Evolutionary conservation across 208 protist genomes (phyloP), one percentile per base, ranked within the genome.

Genomic region (Naegleria fowleri): DNA sequence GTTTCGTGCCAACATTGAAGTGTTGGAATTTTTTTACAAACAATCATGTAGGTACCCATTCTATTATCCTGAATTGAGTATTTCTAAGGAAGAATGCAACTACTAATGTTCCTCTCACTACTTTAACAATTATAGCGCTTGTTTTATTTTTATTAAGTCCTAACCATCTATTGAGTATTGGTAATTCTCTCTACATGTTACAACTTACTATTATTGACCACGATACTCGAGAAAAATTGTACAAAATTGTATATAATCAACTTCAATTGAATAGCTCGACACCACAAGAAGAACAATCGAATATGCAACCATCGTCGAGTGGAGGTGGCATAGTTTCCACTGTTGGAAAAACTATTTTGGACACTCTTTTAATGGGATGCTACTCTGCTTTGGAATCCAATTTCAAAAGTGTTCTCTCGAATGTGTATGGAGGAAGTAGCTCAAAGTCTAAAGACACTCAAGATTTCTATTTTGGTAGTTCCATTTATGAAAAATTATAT

Each of bases 21-120:
- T 89, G 11, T 40, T 89, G 25, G 86, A 89, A 67, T 89, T 89
- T 43, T 89, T 89, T 41, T 89, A 67, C 25, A 89, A 38, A 89
- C 43, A 89, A 39, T 38, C 48, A 13, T 39, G 43, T 48, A 48
- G 43, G 43, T 48, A 48, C 43, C 43, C 43, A 48, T 48, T 7
- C 43, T n/a, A n/a, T n/a, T n/a, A n/a, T n/a, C n/a, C n/a, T n/a
- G n/a, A n/a, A n/a, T n/a, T n/a, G n/a, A n/a, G n/a, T n/a, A n/a
- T n/a, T n/a, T n/a, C n/a, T n/a, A n/a, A n/a, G n/a, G n/a, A n/a
- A n/a, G n/a, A n/a, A n/a, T n/a, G n/a, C n/a, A n/a, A n/a, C n/a
- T n/a, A n/a, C n/a, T n/a, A n/a, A n/a, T n/a, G n/a, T n/a, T n/a
- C 43, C 5, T 1, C 43, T 48, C 43, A 48, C 7, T 7, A 48